Evolutionary conservation across 176 grass and related monocot genomes (phyloP).

Genomic region (Coix lacrymajobi): DNA sequence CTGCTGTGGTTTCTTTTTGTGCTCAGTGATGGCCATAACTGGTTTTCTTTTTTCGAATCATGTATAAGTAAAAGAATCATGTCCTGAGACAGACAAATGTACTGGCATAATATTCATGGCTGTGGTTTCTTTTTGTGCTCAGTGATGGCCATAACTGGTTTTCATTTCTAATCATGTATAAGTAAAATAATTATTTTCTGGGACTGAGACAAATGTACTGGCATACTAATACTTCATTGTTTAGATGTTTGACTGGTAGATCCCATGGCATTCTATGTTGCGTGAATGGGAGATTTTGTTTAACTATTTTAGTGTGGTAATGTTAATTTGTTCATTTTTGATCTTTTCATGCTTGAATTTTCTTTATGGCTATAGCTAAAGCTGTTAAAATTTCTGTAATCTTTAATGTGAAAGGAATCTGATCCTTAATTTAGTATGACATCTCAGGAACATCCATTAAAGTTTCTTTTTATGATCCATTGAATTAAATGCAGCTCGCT

Average conservation of each 20-base stretch:
- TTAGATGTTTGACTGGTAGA: background rate
- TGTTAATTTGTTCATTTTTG: background rate
- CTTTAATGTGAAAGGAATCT: background rate
- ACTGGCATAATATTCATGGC: background rate
- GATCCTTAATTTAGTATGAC: background rate
- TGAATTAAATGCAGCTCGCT: constrained; percentile 11
- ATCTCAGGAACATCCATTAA: background rate
- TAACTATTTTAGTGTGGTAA: background rate
- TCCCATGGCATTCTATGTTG: background rate
- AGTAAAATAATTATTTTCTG: background rate
- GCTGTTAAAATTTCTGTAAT: background rate
- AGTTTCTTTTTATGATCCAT: constrained; percentile 6
- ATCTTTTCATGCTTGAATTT: background rate
- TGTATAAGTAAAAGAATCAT: background rate
- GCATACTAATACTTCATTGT: background rate
- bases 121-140: background rate
- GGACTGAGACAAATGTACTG: background rate
- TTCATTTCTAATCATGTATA: background rate
- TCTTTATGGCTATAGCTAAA: background rate
- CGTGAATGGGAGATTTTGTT: background rate
- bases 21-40: background rate
- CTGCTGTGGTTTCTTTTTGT: background rate
- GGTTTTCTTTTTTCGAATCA: background rate
- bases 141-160: background rate
- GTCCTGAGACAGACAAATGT: background rate